Evolutionary conservation across 106 monocot species (phyloP).

Genomic region (Dactylorhiza incarnata): DNA sequence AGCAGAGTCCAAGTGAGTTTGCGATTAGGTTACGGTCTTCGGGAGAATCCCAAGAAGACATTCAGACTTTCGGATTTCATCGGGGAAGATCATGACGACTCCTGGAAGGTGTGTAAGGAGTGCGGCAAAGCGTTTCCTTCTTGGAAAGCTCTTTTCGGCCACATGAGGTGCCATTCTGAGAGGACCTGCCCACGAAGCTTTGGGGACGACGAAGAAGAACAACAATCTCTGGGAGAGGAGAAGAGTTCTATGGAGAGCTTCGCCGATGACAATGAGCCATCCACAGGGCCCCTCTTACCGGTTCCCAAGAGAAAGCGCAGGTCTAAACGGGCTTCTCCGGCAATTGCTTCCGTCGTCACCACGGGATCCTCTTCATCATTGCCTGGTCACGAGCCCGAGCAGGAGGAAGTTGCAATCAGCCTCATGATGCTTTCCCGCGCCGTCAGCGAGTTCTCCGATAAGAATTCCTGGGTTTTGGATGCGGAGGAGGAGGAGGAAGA

Average conservation of each 20-base stretch:
- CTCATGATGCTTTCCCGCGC: slow-evolving; percentile 65
- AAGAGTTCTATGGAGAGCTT: neutral
- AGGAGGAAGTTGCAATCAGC: slow-evolving; percentile 36
- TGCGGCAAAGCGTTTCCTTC: slow-evolving; percentile 28
- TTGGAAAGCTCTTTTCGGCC: slow-evolving; percentile 35
- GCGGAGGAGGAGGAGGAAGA: neutral
- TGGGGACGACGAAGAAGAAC: neutral
- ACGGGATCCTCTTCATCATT: neutral
- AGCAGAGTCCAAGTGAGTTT: neutral
- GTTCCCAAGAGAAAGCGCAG: slow-evolving; percentile 11
- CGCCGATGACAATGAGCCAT: neutral
- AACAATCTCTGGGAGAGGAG: neutral
- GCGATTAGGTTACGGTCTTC: slow-evolving; percentile 24
- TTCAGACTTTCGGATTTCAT: slow-evolving; percentile 13
- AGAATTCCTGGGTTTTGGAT: slow-evolving; percentile 10
- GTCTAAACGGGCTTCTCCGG: slow-evolving; percentile 5
- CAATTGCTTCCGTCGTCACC: neutral
- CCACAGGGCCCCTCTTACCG: neutral
- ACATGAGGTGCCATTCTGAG: slow-evolving; percentile 38
- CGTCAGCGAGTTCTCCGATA: slow-evolving; percentile 4
- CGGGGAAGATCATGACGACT: neutral
- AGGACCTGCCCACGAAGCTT: neutral
- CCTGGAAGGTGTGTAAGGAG: slow-evolving; percentile 14
- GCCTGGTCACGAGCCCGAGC: slow-evolving; percentile 18
- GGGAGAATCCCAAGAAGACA: slow-evolving; percentile 53